Evolutionary conservation across 2,329 filamentous ascomycete species (phyloP), one percentile per base, ranked within the genome.

Genomic region (Penicillium vulpinum): DNA sequence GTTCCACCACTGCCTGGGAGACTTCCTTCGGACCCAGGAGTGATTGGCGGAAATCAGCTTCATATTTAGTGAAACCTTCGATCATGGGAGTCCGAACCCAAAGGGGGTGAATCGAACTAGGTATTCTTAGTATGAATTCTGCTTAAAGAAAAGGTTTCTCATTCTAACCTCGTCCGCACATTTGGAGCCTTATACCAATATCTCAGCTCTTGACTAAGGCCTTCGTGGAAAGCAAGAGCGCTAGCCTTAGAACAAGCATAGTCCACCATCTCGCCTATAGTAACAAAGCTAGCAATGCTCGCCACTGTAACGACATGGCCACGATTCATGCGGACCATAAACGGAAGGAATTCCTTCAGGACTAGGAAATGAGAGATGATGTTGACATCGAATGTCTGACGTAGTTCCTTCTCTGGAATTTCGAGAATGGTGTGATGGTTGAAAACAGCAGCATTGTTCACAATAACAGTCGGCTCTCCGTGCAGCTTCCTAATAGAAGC

Each of bases 241-340:
- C 73, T 77, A 0, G 77, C 75, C 61, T 83, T 83, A 22, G 77
- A 78, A 39, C 73, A 74, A 26, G 70, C 72, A 65, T 83, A 83
- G 55, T 80, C 78, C 9, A 76, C 77, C 57, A 83, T 76, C n/a
- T 77, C 74, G 3, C 70, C 73, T 2, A 76, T 57, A 2, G 71
- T 66, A 5, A 79, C 50, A 64, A 79, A 82, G 16, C 76, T 78
- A 5, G 80, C 80, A 50, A 78, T 67, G 57, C 78, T 81, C 1
- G 82, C 81, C 9, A 85, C 72, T 0, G 80, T 81, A n/a, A 85
- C 73, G 26, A 84, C 70, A 55, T 84, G 82, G 6, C 82, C 83
- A 57, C 79, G 78, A 58, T 80, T 75, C 39, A 65, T 64, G 46
- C 61, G 61, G n/a, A 81, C 64, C 78, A 82, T 81, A 26, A 66